phyloP scores from a whole-genome alignment of 768 basidiomycete species.

The Lentinula edodes region DNA sequence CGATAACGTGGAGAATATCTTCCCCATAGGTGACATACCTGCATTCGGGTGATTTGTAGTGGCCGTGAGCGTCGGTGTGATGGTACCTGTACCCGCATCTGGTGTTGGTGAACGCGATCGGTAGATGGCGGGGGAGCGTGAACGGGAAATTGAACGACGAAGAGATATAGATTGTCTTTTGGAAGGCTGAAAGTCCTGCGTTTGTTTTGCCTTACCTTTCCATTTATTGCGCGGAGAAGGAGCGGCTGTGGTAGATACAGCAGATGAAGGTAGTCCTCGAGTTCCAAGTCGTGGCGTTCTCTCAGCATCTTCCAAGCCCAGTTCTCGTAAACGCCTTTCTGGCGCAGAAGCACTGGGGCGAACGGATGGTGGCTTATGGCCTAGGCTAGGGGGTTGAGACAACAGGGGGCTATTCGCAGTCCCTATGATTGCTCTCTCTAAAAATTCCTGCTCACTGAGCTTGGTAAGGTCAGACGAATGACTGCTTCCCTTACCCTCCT shows the following conservation, averaged over 20 bases:
- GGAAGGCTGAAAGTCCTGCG: neutral
- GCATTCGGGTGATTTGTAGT: neutral
- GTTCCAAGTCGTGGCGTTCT: neutral
- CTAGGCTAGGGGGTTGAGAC: neutral
- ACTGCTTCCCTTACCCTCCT: neutral
- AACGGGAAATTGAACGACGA: neutral
- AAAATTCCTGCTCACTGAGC: neutral
- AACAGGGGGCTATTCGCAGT: neutral
- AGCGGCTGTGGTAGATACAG: neutral
- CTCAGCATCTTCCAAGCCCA: neutral
- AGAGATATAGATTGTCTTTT: neutral
- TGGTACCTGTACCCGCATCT: neutral
- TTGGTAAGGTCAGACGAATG: neutral
- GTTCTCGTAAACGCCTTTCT: neutral
- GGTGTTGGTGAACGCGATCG: neutral
- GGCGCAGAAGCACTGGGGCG: neutral
- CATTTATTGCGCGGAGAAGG: neutral
- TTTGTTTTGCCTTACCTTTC: neutral
- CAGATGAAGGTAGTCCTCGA: neutral
- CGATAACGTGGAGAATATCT: neutral
- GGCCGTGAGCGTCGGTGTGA: slow-evolving; percentile 1
- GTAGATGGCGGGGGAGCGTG: neutral
- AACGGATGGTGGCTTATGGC: neutral
- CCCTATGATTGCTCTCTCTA: neutral
- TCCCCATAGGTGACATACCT: neutral